Percentiles rank a stretch among this genome's conserved stretches.
Evolutionary conservation across 129 eudicot species (phyloP).

Genomic region (Artemisia argyi): DNA sequence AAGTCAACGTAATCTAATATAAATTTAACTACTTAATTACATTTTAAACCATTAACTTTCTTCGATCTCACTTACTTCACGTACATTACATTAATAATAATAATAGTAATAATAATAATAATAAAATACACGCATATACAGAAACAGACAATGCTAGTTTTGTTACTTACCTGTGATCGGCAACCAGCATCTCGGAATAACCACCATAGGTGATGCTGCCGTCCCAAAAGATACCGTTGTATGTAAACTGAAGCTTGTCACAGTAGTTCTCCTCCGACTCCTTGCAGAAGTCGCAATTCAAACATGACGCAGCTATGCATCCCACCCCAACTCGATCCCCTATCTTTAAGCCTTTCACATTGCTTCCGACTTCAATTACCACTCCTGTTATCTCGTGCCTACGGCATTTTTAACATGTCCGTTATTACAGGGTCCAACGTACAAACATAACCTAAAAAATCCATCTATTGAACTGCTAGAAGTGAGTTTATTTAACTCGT

Average conservation of each 20-base stretch:
- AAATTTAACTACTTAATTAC: too few species aligned
- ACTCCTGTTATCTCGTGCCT: constrained; percentile 97
- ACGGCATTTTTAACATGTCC: neutral
- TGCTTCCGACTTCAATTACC: constrained; percentile 74
- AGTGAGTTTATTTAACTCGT: neutral
- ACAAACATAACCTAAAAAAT: too few species aligned
- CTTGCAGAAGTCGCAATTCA: constrained; percentile 71
- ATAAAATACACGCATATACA: neutral
- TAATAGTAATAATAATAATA: too few species aligned
- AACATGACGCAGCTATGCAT: constrained; percentile 72
- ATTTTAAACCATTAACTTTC: too few species aligned
- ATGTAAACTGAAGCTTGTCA: constrained; percentile 58
- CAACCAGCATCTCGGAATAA: constrained; percentile 73
- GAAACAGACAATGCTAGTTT: neutral
- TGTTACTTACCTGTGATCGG: constrained; percentile 70
- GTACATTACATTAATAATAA: too few species aligned
- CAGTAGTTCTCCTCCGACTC: constrained; percentile 67
- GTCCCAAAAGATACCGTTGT: constrained; percentile 91
- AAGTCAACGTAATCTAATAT: too few species aligned
- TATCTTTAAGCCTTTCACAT: constrained; percentile 63
- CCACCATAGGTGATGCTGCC: constrained; percentile 97
- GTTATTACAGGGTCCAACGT: neutral
- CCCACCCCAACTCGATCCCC: constrained; percentile 96
- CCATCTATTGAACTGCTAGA: neutral
- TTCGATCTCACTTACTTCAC: neutral